Conservation (phyloP, 768 basidiomycete species). For the Cystobasidium ongulense region DNA sequence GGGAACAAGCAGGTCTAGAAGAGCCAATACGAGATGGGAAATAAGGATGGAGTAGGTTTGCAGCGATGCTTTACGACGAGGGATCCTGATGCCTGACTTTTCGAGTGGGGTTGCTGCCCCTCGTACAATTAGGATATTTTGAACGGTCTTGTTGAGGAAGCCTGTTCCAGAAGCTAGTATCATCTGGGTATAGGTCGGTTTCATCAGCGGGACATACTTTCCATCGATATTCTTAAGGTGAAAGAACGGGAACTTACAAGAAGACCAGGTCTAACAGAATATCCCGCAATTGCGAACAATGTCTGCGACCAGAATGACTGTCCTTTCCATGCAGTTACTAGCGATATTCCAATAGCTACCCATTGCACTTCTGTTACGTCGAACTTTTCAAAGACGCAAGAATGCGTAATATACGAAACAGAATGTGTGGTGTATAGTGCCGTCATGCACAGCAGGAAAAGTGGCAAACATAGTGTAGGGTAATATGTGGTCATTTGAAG, state of each 20-base stretch:
- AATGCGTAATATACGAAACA: neutral
- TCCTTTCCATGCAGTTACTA: slow-evolving; percentile 4
- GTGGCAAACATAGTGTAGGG: neutral
- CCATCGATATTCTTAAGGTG: neutral
- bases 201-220: neutral
- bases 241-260: neutral
- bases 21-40: neutral
- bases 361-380: slow-evolving; percentile 1
- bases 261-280: neutral
- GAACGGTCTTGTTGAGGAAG: neutral
- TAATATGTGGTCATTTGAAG: slow-evolving; percentile 8
- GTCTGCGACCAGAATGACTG: neutral
- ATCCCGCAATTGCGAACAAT: neutral
- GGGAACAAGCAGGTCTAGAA: neutral
- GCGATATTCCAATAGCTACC: neutral
- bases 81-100: neutral
- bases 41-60: neutral
- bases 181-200: neutral
- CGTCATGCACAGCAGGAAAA: neutral
- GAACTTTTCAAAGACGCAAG: neutral
- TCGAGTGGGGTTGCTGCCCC: neutral
- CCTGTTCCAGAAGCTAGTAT: neutral
- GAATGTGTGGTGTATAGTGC: neutral
- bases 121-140: neutral
- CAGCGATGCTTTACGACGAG: neutral